These are phyloP conservation scores for Hansenula lynferdii DNA, from an alignment of 1,139 yeast species.

Conservation along the genomic window DNA sequence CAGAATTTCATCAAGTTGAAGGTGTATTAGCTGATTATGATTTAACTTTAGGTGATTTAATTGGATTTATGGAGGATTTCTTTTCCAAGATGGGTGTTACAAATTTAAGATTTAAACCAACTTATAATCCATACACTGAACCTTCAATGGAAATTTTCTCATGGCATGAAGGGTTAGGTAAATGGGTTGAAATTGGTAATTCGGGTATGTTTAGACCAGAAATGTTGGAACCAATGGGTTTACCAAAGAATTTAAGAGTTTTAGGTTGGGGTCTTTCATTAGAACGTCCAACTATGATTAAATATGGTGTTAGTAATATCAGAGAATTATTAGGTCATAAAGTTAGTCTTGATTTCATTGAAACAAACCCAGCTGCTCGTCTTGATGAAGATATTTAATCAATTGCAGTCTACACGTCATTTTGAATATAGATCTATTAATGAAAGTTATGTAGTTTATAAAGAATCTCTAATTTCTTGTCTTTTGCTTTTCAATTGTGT, in stretches of 20 bases:
- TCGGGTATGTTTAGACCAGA: slow-evolving; percentile 99
- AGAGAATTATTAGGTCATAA: slow-evolving; percentile 95
- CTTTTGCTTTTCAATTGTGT: not conserved
- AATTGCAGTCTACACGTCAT: too few species aligned
- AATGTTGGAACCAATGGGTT: slow-evolving; percentile 97
- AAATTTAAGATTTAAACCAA: slow-evolving; percentile 94
- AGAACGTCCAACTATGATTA: slow-evolving; percentile 99
- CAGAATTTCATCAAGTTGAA: slow-evolving; percentile 99
- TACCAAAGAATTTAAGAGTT: slow-evolving; percentile 90
- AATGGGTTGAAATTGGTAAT: slow-evolving; percentile 99
- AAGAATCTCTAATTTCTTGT: slow-evolving; percentile 19
- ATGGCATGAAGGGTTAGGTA: slow-evolving; percentile 89
- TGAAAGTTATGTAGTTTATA: too few species aligned
- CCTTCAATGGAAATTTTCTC: slow-evolving; percentile 98
- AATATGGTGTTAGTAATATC: slow-evolving; percentile 91
- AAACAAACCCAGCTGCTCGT: slow-evolving; percentile 96
- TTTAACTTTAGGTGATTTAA: slow-evolving; percentile 90
- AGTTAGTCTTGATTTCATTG: slow-evolving; percentile 89
- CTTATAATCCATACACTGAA: slow-evolving; percentile 98
- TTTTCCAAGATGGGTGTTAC: slow-evolving; percentile 97
- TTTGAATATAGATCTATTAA: slow-evolving; percentile 3
- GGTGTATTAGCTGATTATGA: slow-evolving; percentile 98
- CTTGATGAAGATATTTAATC: slow-evolving; percentile 62
- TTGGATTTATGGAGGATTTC: slow-evolving; percentile 98
- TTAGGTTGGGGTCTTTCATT: slow-evolving; percentile 97